These are phyloP conservation scores for Drechslera avenae DNA, from an alignment of 2,329 filamentous ascomycete species.

Conservation along the genomic window DNA sequence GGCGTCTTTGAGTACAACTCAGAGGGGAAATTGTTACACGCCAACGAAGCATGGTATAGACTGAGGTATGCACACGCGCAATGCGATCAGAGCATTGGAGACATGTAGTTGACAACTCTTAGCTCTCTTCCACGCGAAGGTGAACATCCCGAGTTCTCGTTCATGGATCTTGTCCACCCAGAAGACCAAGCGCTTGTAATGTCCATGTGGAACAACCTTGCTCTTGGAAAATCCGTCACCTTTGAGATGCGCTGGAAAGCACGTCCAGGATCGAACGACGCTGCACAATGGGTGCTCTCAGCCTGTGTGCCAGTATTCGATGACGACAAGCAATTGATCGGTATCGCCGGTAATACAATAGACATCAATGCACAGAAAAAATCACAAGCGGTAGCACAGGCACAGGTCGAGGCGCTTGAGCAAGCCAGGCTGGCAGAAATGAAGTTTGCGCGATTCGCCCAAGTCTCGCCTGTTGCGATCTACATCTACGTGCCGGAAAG, in stretches of 20 bases:
- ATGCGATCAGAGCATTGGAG: background rate
- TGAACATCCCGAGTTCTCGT: slow-evolving; percentile 32
- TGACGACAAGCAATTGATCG: slow-evolving; percentile 31
- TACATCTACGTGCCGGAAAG: slow-evolving; percentile 30
- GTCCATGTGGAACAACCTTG: slow-evolving; percentile 38
- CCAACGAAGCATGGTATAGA: slow-evolving; percentile 40
- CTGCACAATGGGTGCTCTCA: slow-evolving; percentile 36
- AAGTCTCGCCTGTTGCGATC: slow-evolving; percentile 34
- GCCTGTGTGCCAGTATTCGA: slow-evolving; percentile 39
- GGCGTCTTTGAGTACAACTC: slow-evolving; percentile 40
- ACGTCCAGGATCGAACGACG: slow-evolving; percentile 15
- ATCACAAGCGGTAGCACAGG: slow-evolving; percentile 27
- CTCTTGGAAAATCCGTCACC: slow-evolving; percentile 33
- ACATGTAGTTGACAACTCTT: background rate
- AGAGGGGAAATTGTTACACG: slow-evolving; percentile 33
- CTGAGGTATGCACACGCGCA: slow-evolving; percentile 19
- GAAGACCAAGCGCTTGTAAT: slow-evolving; percentile 35
- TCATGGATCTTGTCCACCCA: slow-evolving; percentile 39
- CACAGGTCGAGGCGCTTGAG: slow-evolving; percentile 34
- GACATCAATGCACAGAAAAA: slow-evolving; percentile 43
- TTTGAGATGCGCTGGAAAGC: slow-evolving; percentile 46
- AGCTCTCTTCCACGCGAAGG: slow-evolving; percentile 30
- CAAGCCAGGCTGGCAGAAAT: slow-evolving; percentile 30
- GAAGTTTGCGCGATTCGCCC: slow-evolving; percentile 35
- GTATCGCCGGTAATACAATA: slow-evolving; percentile 40